phyloP scores from a whole-genome alignment of 345 rosid species.

The Aquilaria malaccensis region DNA sequence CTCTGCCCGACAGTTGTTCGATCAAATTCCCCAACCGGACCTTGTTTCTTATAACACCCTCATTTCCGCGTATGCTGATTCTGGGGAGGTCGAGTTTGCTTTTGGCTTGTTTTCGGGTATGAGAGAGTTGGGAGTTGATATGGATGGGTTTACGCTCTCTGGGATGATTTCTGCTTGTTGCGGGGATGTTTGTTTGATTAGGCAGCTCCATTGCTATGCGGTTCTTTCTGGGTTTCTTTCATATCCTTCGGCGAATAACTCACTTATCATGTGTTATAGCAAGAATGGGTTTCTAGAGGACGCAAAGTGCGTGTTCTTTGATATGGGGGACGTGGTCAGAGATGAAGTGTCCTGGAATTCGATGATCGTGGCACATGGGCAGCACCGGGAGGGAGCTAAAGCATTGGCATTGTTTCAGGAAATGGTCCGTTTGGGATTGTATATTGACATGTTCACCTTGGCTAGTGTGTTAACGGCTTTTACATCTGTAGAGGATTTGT shows the following conservation, averaged over 20 bases:
- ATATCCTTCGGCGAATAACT: conserved; percentile 67
- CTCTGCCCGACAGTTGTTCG: conserved; percentile 62
- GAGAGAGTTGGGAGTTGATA: conserved; percentile 41
- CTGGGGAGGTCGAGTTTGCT: conserved; percentile 35
- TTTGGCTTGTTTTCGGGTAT: conserved; percentile 46
- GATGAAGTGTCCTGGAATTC: conserved; percentile 95
- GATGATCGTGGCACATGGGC: conserved; percentile 85
- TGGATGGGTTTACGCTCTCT: conserved; percentile 77
- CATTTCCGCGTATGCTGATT: conserved; percentile 63
- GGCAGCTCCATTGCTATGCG: conserved; percentile 61
- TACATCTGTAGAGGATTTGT: conserved; percentile 44
- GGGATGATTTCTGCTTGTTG: conserved; percentile 61
- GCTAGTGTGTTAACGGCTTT: conserved; percentile 79
- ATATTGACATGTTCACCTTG: conserved; percentile 68
- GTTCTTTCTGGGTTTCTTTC: conserved; percentile 54
- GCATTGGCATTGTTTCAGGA: conserved; percentile 63
- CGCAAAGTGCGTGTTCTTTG: conserved; percentile 50
- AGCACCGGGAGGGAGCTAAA: conserved; percentile 59
- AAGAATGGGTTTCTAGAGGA: conserved; percentile 58
- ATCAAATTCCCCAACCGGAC: conserved; percentile 75
- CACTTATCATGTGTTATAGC: conserved; percentile 57
- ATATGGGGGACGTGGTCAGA: conserved; percentile 44
- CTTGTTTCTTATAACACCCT: conserved; percentile 75
- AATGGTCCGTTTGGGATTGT: conserved; percentile 47
- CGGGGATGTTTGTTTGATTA: conserved; percentile 33